Evolutionary conservation across 1,284 basidiomycete genomes (phyloP), one percentile per base, ranked within the genome.

Genomic region (Agroathelia rolfsii): DNA sequence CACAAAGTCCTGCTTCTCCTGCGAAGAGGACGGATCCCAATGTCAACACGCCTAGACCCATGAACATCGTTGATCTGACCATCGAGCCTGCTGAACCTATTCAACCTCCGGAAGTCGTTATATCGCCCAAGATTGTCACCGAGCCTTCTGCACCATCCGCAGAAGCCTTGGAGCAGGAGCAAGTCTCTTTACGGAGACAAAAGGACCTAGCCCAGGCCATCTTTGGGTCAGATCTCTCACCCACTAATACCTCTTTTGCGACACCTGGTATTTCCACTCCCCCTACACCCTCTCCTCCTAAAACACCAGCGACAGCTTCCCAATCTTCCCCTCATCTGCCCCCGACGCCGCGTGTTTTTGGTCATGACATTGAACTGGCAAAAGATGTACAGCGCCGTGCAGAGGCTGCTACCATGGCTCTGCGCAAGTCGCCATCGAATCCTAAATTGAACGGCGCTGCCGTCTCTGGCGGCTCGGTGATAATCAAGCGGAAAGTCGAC

Each of bases 351-450:
- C 64, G 54, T 32, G 55, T 52, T 14, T 46, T 55, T 2, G 48
- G 64, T 31, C 60, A 75, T 34, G 60, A 69, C 24, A 58, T 52
- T 14, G 68, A 76, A 37, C 61, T 84, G 18, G 66, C 67, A 8
- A 61, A 59, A 33, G 76, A 82, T 47, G 70, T 85, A n/a, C 77
- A 76, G 44, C 68, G 76, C 42, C 73, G 69, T 45, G 65, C 72
- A 0, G 72, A 79, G 35, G 79, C 74, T 18, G 82, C 82, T 3
- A 84, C 76, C 42, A 58, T 72, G 24, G 71, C 75, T 7, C 59
- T 86, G 34, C 71, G 71, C 44, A 79, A 72, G 46, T 61, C 59
- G 2, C 64, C 73, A n/a, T 66, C 71, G 12, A 62, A 61, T 28
- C 53, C 63, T 20, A 72, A 69, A 44, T 46, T 28, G 40, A 51